Evolutionary conservation across 2,329 filamentous ascomycete genomes (phyloP).

Genomic region (Phaeosphaeria sp.): DNA sequence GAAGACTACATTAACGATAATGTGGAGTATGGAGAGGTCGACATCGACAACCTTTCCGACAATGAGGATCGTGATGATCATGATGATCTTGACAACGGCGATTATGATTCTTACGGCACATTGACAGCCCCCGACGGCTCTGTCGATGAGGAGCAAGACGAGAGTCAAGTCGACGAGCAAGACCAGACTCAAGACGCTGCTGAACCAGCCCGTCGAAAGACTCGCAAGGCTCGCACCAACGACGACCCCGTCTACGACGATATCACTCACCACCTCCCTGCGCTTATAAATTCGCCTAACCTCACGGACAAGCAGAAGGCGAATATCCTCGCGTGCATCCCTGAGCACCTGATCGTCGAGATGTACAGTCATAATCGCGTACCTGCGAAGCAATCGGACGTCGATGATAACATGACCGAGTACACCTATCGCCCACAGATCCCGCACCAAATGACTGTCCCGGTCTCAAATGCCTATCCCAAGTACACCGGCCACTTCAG

Average conservation of each 20-base stretch:
- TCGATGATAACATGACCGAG: background rate
- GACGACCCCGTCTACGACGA: background rate
- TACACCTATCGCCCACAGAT: constrained; percentile 17
- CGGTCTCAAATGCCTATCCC: constrained; percentile 14
- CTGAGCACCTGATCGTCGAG: background rate
- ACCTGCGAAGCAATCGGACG: background rate
- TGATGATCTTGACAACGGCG: background rate
- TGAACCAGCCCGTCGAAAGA: background rate
- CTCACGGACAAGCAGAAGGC: background rate
- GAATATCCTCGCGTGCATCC: background rate
- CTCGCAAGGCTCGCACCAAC: background rate
- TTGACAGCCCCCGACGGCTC: background rate
- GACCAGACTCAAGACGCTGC: background rate
- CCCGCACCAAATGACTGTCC: background rate
- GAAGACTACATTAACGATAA: background rate
- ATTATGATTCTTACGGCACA: background rate
- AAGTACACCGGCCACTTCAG: constrained; percentile 24
- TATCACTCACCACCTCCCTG: background rate
- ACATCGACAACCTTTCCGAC: background rate
- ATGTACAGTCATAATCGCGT: background rate
- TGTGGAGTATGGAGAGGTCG: background rate
- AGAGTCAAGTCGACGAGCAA: background rate
- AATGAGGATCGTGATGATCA: background rate
- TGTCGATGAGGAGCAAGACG: background rate
- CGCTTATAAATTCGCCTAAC: background rate